A percentile compares a stretch with the other conserved stretches of the same genome.
phyloP scores from a whole-genome alignment of 176 grass and related monocot species.

The Musa troglodytarum region DNA sequence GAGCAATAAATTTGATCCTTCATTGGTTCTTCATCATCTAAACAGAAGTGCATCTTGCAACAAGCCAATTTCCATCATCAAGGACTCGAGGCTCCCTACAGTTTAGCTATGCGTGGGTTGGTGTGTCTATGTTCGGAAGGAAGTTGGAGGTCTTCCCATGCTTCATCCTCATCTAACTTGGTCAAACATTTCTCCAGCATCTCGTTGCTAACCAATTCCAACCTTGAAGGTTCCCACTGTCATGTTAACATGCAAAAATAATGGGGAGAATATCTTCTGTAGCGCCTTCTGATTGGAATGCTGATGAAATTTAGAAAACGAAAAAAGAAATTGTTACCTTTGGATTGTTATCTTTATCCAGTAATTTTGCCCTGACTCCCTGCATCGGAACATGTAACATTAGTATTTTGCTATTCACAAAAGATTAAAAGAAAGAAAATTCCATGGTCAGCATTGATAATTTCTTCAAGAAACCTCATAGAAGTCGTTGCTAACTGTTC shows the following conservation, averaged over 20 bases:
- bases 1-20: too few species aligned
- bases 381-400: not conserved
- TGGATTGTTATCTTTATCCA: constrained; percentile 12
- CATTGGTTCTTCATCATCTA: too few species aligned
- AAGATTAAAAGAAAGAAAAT: not conserved
- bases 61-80: not conserved
- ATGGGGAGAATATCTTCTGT: not conserved
- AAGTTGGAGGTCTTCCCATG: constrained; percentile 10
- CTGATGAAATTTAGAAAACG: not conserved
- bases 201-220: constrained; percentile 10
- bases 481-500: constrained; percentile 5
- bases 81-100: not conserved
- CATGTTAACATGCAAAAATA: not conserved
- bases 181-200: constrained; percentile 10
- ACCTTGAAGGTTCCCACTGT: constrained; percentile 20
- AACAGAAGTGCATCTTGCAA: too few species aligned
- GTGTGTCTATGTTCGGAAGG: not conserved
- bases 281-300: not conserved
- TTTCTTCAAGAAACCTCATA: constrained; percentile 1
- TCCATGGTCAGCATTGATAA: not conserved
- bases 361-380: constrained; percentile 16
- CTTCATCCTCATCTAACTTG: not conserved
- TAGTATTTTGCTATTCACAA: not conserved
- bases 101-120: not conserved
- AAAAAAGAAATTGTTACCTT: constrained; percentile 3